Percentiles rank a stretch among this genome's conserved stretches.
Evolutionary conservation across 2,329 filamentous ascomycete genomes (phyloP).

Genomic region (Alternaria triticimaculans): DNA sequence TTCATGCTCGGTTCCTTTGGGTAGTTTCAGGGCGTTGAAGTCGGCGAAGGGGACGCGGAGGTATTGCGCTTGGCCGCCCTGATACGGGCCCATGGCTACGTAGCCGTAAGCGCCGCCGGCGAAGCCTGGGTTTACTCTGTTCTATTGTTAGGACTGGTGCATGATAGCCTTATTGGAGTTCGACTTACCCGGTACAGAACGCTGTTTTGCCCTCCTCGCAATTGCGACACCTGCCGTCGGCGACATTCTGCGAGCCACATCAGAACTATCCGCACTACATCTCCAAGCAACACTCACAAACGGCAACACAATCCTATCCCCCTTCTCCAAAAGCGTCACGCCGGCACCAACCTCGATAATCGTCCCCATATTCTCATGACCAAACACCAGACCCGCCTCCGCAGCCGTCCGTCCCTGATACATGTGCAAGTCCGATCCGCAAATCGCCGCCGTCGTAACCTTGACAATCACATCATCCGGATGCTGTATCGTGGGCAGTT

Average conservation of each 20-base stretch:
- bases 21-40: constrained; percentile 69
- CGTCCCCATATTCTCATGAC: constrained; percentile 68
- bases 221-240: constrained; percentile 61
- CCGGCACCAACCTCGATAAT: constrained; percentile 63
- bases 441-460: constrained; percentile 68
- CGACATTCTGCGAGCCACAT: constrained; percentile 4
- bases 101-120: constrained; percentile 67
- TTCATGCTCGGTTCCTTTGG: constrained; percentile 66
- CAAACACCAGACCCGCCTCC: constrained; percentile 66
- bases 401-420: constrained; percentile 71
- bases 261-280: neutral
- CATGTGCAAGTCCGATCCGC: constrained; percentile 63
- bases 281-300: constrained; percentile 49
- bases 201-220: constrained; percentile 70
- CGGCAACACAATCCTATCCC: constrained; percentile 69
- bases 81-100: constrained; percentile 65
- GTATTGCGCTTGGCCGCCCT: constrained; percentile 68
- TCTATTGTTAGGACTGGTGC: constrained; percentile 2
- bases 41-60: constrained; percentile 70
- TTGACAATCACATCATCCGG: constrained; percentile 71
- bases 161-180: neutral
- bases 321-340: constrained; percentile 67
- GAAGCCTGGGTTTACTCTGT: constrained; percentile 63
- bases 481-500: constrained; percentile 65
- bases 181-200: constrained; percentile 64